A percentile compares a stretch with the other conserved stretches of the same genome.
Conservation (phyloP, 805 yeast species). For the Ogataea wickerhamii region DNA sequence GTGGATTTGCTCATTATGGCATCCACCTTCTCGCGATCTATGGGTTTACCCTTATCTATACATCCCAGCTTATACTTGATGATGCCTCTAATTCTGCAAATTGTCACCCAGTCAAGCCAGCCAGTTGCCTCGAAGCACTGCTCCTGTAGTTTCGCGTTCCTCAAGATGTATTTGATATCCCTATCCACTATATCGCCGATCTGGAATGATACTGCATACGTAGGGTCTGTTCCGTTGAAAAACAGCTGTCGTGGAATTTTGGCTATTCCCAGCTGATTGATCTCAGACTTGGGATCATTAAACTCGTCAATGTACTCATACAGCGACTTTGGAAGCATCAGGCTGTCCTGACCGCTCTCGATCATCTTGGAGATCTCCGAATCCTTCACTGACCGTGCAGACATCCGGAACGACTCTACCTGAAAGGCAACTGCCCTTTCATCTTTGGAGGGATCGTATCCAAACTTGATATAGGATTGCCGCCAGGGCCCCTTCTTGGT, state of each 20-base stretch:
- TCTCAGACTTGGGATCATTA: constrained; percentile 20
- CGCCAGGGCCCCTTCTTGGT: constrained; percentile 95
- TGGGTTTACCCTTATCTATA: constrained; percentile 47
- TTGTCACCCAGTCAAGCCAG: constrained; percentile 66
- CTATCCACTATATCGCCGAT: constrained; percentile 74
- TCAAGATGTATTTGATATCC: constrained; percentile 47
- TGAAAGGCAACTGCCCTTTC: constrained; percentile 61
- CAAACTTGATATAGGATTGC: constrained; percentile 73
- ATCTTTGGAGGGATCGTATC: constrained; percentile 69
- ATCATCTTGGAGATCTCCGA: constrained; percentile 22
- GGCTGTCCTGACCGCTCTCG: constrained; percentile 22
- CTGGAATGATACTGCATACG: constrained; percentile 70
- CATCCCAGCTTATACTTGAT: constrained; percentile 69
- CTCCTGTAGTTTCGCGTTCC: constrained; percentile 35
- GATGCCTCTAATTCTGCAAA: constrained; percentile 63
- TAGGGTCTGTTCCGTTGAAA: constrained; percentile 70
- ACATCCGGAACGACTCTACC: constrained; percentile 71
- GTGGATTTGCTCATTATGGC: constrained; percentile 40
- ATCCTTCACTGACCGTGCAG: constrained; percentile 30
- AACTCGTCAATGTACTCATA: constrained; percentile 18
- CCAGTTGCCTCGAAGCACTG: constrained; percentile 65
- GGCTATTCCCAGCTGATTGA: constrained; percentile 19
- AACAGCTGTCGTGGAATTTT: constrained; percentile 46
- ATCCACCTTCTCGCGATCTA: constrained; percentile 40
- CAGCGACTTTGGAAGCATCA: constrained; percentile 27